Evolutionary conservation across 2,329 filamentous ascomycete species (phyloP).

Genomic region (Aspergillus hortae): DNA sequence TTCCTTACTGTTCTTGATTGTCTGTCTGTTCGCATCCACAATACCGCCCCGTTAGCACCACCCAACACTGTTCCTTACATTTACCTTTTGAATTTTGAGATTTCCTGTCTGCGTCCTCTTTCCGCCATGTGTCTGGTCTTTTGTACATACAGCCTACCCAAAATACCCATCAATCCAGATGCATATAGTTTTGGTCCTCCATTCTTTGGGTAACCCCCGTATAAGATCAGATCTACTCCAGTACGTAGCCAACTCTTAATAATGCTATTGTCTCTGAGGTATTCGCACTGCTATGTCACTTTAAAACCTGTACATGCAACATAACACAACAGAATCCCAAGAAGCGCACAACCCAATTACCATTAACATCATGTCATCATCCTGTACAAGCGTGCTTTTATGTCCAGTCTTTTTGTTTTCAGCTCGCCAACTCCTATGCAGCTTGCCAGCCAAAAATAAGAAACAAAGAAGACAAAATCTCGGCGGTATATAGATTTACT

Average conservation of each 20-base stretch:
- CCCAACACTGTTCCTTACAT: not conserved
- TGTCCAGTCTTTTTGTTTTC: not conserved
- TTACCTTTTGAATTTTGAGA: not conserved
- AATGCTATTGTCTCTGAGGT: not conserved
- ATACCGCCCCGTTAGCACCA: not conserved
- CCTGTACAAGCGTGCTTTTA: slow-evolving; percentile 4
- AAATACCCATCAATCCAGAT: not conserved
- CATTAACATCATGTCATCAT: slow-evolving; percentile 6
- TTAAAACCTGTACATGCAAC: not conserved
- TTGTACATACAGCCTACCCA: slow-evolving; percentile 4
- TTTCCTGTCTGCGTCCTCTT: not conserved
- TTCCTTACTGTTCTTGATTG: not conserved
- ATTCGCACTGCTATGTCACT: not conserved
- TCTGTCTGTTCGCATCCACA: not conserved
- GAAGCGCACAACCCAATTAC: not conserved
- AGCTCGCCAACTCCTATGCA: not conserved
- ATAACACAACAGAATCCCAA: not conserved
- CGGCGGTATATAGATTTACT: slow-evolving; percentile 15
- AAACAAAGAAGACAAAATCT: not conserved
- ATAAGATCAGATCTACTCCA: too few species aligned
- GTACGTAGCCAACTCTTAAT: too few species aligned
- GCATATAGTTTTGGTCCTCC: not conserved
- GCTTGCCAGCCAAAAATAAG: slow-evolving; percentile 1
- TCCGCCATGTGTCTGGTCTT: not conserved
- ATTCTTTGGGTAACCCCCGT: not conserved